Conservation (phyloP, 495 filamentous ascomycete genomes). For the Astrocystis sublimbata region DNA sequence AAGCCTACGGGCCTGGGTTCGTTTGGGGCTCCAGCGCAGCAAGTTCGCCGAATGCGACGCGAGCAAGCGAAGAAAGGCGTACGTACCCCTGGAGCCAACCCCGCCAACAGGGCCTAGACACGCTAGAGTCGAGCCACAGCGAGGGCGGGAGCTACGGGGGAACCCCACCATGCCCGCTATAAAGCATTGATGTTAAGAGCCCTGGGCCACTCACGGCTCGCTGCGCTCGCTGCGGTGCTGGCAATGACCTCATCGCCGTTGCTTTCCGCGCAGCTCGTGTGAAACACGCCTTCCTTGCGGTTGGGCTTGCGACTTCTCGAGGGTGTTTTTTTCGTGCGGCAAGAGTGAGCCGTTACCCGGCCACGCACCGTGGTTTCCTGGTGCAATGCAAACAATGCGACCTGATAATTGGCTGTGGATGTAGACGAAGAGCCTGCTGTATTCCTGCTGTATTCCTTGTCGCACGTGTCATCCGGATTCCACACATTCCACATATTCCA, state of each 20-base stretch:
- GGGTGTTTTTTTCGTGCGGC: neutral
- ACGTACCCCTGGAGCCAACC: neutral
- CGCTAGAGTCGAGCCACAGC: too few relatives aligned
- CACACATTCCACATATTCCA: too few relatives aligned
- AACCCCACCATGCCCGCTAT: constrained; percentile 1
- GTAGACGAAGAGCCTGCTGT: neutral
- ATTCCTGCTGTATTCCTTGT: neutral
- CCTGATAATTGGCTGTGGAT: neutral
- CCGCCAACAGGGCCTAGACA: neutral
- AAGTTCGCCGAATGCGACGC: too few relatives aligned
- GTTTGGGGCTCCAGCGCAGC: too few relatives aligned
- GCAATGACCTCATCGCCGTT: constrained; percentile 13
- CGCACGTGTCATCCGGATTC: constrained; percentile 10
- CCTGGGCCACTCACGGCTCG: neutral
- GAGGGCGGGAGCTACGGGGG: too few relatives aligned
- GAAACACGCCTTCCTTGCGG: constrained; percentile 5
- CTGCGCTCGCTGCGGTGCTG: neutral
- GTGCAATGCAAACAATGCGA: neutral
- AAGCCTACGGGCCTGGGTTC: neutral
- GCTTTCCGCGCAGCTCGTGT: neutral
- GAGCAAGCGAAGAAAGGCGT: too few relatives aligned
- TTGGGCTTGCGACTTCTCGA: neutral
- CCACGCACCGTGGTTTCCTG: neutral
- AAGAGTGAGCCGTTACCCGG: too few relatives aligned
- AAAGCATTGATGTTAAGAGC: neutral